These are phyloP conservation scores for Geoglossum glabrum DNA, from an alignment of 495 filamentous ascomycete genomes.

Conservation along the genomic window DNA sequence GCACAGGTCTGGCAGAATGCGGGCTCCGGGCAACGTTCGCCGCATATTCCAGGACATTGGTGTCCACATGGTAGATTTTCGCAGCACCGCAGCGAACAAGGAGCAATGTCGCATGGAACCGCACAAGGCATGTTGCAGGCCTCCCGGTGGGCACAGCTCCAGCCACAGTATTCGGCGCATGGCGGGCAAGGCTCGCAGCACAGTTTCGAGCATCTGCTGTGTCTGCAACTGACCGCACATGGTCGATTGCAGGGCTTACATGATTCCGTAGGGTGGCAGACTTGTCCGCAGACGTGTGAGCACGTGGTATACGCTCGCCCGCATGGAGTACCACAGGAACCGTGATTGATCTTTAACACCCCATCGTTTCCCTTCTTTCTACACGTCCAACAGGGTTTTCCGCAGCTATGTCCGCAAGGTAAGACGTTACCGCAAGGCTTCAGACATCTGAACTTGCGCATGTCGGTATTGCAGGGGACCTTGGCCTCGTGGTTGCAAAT, in stretches of 20 bases:
- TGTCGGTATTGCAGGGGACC: constrained; percentile 29
- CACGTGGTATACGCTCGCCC: constrained; percentile 35
- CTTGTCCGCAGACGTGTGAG: constrained; percentile 29
- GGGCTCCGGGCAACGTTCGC: constrained; percentile 37
- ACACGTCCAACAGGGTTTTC: constrained; percentile 29
- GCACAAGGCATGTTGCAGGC: constrained; percentile 42
- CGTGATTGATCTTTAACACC: constrained; percentile 23
- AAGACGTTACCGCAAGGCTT: constrained; percentile 25
- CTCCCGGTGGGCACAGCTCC: constrained; percentile 32
- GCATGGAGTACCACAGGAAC: constrained; percentile 30
- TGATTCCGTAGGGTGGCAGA: too few relatives aligned
- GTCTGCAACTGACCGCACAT: constrained; percentile 42
- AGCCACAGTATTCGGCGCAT: constrained; percentile 39
- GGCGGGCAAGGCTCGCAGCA: constrained; percentile 46
- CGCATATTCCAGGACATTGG: constrained; percentile 46
- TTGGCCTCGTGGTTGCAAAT: constrained; percentile 33
- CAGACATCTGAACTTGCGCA: constrained; percentile 25
- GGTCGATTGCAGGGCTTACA: constrained; percentile 28
- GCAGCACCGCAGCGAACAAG: constrained; percentile 44
- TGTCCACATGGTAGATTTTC: constrained; percentile 40
- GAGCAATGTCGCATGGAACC: constrained; percentile 42
- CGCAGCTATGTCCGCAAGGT: constrained; percentile 43
- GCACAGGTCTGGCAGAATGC: constrained; percentile 39
- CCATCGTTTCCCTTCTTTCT: constrained; percentile 13
- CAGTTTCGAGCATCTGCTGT: constrained; percentile 35